Evolutionary conservation across 2,329 filamentous ascomycete genomes (phyloP).

Genomic region (Venturia carpophila): DNA sequence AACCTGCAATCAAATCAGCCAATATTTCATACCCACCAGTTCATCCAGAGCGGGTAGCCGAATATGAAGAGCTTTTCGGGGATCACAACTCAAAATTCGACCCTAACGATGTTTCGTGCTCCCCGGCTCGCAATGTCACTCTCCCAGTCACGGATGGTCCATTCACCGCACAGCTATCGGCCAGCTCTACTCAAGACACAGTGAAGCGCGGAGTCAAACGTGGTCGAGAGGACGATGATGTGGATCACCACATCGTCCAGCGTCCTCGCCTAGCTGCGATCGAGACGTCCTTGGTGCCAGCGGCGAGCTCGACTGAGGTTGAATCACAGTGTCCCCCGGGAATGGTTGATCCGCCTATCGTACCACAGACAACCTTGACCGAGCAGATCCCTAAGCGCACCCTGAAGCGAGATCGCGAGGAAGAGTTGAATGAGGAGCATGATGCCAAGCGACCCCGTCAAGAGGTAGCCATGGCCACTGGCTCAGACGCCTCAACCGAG

Average conservation of each 20-base stretch:
- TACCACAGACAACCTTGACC: not conserved
- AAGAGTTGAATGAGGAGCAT: not conserved
- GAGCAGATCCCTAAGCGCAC: not conserved
- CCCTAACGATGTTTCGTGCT: not conserved
- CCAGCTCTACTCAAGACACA: not conserved
- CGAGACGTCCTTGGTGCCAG: not conserved
- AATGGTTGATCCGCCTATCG: not conserved
- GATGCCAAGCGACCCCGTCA: not conserved
- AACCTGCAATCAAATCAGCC: not conserved
- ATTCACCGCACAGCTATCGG: not conserved
- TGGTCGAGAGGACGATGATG: not conserved
- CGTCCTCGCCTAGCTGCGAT: not conserved
- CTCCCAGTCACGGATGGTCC: not conserved
- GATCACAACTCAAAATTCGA: not conserved
- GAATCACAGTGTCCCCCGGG: not conserved
- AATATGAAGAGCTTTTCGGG: not conserved
- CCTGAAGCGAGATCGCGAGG: not conserved
- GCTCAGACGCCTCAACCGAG: not conserved
- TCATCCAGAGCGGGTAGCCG: not conserved
- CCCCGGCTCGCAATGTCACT: not conserved
- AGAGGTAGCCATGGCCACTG: not conserved
- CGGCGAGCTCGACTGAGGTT: not conserved
- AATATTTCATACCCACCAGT: not conserved
- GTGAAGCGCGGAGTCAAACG: not conserved
- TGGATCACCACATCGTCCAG: not conserved